Evolutionary conservation across 73 alveolate species (phyloP), one percentile per base, ranked within the genome.

Genomic region (Tetrahymena malaccensis): DNA sequence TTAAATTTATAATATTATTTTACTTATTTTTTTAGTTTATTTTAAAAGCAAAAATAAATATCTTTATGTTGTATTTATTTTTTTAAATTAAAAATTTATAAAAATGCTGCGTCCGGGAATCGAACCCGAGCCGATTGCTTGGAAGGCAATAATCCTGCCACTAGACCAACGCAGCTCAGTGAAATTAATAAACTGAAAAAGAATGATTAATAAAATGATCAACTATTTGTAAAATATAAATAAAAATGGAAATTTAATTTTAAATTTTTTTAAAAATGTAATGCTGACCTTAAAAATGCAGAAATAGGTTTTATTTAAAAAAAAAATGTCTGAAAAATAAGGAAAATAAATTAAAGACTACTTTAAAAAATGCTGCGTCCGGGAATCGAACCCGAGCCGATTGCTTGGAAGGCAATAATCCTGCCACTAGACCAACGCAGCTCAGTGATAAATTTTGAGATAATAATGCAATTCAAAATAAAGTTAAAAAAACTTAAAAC

Each of bases 361-460:
- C 1, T 4, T 19, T 1, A 12, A 70, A 70, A 70, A 70, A 70
- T 70, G 89, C 89, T 70, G 89, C 89, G 89, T 70, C 89, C 89
- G 89, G 89, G 89, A 70, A 70, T 70, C 89, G 89, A 70, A 70
- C 89, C 89, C 89, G 89, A 70, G 89, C 89, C 89, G 89, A 70
- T 70, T 70, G 89, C 89, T 70, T 70, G 89, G 89, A 70, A 70
- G 89, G 89, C 89, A 70, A 70, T 70, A 70, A 70, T 70, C 89
- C 89, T 70, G 89, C 89, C 89, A 70, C 89, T 70, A 70, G 89
- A 70, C 89, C 89, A 70, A 70, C 89, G 89, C 89, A 70, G 89
- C 89, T 70, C 89, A 70, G 89, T 70, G 37, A 70, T n/a, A 70
- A 31, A 1, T 27, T 11, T 70, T 5, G 89, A 4, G 31, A 8